Conservation (phyloP, 805 yeast species). For the Candida boidinii region DNA sequence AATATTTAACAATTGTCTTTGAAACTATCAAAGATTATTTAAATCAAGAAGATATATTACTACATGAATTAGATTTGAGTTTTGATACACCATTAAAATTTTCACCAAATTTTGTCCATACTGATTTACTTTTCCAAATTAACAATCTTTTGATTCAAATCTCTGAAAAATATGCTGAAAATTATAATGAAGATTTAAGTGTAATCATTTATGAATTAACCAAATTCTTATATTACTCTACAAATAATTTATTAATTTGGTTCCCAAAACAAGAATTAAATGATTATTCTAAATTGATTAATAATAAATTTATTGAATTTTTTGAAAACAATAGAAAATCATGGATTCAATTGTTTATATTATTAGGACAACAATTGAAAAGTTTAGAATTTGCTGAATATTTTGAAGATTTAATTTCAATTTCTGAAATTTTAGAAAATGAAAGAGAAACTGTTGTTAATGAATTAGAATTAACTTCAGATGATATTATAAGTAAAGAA, state of each 20-base stretch:
- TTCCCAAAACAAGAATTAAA: too few relatives aligned
- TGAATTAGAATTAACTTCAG: slow-evolving; percentile 14
- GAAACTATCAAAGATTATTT: neutral
- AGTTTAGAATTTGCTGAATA: slow-evolving; percentile 58
- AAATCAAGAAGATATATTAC: too few relatives aligned
- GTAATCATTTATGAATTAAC: slow-evolving; percentile 14
- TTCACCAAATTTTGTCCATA: slow-evolving; percentile 5
- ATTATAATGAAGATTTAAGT: slow-evolving; percentile 6
- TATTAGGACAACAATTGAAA: slow-evolving; percentile 38
- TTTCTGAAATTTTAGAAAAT: slow-evolving; percentile 46
- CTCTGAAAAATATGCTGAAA: slow-evolving; percentile 6
- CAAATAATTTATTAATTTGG: slow-evolving; percentile 11
- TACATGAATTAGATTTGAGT: too few relatives aligned
- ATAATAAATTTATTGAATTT: slow-evolving; percentile 3
- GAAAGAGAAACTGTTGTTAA: slow-evolving; percentile 22
- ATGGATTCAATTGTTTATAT: slow-evolving; percentile 57
- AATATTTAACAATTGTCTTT: neutral
- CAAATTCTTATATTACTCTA: slow-evolving; percentile 16
- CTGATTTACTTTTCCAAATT: slow-evolving; percentile 9
- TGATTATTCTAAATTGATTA: neutral
- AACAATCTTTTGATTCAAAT: slow-evolving; percentile 12
- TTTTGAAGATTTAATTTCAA: slow-evolving; percentile 55
- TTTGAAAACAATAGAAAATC: slow-evolving; percentile 14
- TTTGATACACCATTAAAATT: too few relatives aligned
- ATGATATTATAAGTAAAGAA: slow-evolving; percentile 52